These are phyloP conservation scores for Carex parvula DNA, from an alignment of 176 grass and related monocot species.

Conservation along the genomic window DNA sequence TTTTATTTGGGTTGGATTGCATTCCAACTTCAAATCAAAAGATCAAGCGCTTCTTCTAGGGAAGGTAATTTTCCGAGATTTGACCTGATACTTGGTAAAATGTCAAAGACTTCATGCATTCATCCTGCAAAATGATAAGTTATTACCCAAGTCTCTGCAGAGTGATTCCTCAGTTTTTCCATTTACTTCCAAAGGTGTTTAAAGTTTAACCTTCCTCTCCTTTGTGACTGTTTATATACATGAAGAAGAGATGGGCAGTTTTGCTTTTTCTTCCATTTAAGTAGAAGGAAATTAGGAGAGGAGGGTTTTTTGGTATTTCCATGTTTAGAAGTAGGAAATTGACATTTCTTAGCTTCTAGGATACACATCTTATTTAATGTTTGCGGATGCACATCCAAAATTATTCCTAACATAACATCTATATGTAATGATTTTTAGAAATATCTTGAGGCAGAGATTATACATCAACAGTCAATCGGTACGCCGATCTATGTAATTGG, in stretches of 20 bases:
- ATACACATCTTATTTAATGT: background rate
- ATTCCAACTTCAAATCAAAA: constrained; percentile 44
- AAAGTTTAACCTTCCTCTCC: background rate
- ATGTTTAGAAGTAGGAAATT: background rate
- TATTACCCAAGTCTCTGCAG: background rate
- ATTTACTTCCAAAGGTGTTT: background rate
- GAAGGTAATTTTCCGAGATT: constrained; percentile 40
- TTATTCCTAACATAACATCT: background rate
- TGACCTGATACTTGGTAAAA: constrained; percentile 9
- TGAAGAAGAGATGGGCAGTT: background rate
- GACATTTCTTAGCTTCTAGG: background rate
- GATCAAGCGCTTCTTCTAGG: constrained; percentile 47
- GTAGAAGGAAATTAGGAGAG: background rate
- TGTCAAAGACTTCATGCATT: background rate
- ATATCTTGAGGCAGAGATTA: constrained; percentile 48
- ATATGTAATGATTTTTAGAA: constrained; percentile 45
- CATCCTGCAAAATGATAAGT: background rate
- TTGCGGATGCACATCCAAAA: background rate
- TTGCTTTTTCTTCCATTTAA: background rate
- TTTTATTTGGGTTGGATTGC: constrained; percentile 68
- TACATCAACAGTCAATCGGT: constrained; percentile 34
- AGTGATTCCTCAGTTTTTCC: background rate
- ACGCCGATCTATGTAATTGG: constrained; percentile 45
- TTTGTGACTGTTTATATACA: background rate
- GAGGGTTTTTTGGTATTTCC: background rate